Base-by-base conservation (phyloP, 139 green algal genomes). In the Ulvella scutata region DNA sequence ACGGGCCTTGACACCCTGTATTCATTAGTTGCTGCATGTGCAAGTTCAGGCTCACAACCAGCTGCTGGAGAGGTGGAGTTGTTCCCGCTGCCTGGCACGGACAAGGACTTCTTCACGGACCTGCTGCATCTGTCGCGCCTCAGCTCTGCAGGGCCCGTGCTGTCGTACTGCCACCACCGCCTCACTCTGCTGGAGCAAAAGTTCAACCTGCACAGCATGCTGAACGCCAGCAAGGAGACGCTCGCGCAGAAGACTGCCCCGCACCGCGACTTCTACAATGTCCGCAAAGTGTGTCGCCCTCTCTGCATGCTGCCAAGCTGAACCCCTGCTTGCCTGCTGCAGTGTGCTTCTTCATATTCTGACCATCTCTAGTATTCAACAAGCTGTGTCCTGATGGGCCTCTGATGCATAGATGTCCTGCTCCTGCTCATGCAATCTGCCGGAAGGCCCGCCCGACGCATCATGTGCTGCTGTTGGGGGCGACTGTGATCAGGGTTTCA, bases 241-340 rank as follows among this genome's bases (percentile, higher is more conserved):
- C 77, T 96, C 29, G 92, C 90, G 3, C 95, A 98, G 86, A 99
- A 99, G 85, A 81, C 77, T 3, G 94, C 94, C 26, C 93, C 95
- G 4, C 95, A 99, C 84, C 80, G 94, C n/a, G 80, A 99, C 85
- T 98, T 99, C 77, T 99, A 99, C 89, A 99, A 99, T 84, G 92
- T 99, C 36, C 87, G 95, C 76, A 99, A 99, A 89, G 92, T 90
- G 26, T 26, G 76, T 29, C 1, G 7, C 51, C 9, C 51, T 10
- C 9, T 59, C 40, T 59, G 40, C 40, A n/a, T n/a, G n/a, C n/a
- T n/a, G n/a, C n/a, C n/a, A n/a, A n/a, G n/a, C n/a, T n/a, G n/a
- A n/a, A n/a, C n/a, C n/a, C n/a, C n/a, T n/a, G 40, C 17, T 59
- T 17, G 40, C 21, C 40, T 59, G 40, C 17, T 20, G 21, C 40